Conservation (phyloP, 495 filamentous ascomycete species). For the Penicillium maclennaniae region DNA sequence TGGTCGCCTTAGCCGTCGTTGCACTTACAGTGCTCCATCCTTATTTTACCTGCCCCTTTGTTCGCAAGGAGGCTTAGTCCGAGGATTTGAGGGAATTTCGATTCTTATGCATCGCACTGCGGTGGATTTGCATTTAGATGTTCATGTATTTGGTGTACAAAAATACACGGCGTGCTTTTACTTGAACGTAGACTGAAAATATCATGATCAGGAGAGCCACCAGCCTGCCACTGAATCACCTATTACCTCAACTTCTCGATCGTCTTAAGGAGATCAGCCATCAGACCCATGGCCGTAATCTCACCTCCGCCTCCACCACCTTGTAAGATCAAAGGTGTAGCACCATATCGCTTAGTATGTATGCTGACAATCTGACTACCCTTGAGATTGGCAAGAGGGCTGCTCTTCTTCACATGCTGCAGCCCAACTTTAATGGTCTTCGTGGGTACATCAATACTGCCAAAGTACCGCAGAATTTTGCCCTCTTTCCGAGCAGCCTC, state of each 20-base stretch:
- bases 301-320: constrained; percentile 90
- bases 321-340: constrained; percentile 81
- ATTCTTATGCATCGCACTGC: too few relatives aligned
- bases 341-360: constrained; percentile 85
- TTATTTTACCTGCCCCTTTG: too few relatives aligned
- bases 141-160: too few relatives aligned
- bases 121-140: too few relatives aligned
- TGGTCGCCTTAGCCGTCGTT: too few relatives aligned
- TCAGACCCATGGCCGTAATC: constrained; percentile 92
- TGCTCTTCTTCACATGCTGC: constrained; percentile 70
- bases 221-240: too few relatives aligned
- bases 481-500: constrained; percentile 65
- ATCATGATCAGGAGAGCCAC: too few relatives aligned
- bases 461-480: constrained; percentile 85
- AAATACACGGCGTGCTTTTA: too few relatives aligned
- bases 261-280: constrained; percentile 63
- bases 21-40: too few relatives aligned
- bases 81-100: too few relatives aligned
- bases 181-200: too few relatives aligned
- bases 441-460: constrained; percentile 71
- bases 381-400: constrained; percentile 85
- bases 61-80: too few relatives aligned
- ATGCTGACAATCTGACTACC: constrained; percentile 96
- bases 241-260: constrained; percentile 5
- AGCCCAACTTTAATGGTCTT: constrained; percentile 78